Conservation (phyloP, 2,329 filamentous ascomycete species). For the Claviceps africana region DNA sequence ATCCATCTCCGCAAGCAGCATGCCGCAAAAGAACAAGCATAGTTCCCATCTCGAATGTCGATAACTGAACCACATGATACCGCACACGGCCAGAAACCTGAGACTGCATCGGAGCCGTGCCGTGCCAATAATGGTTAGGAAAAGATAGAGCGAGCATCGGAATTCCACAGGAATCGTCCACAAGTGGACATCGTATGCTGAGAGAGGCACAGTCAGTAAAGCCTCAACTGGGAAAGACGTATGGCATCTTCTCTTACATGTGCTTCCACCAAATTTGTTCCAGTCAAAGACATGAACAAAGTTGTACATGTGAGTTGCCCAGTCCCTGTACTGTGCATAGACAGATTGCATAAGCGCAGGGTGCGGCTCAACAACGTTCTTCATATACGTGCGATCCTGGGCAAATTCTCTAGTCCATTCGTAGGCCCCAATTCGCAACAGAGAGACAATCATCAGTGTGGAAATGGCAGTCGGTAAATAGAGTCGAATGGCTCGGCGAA, state of each 20-base stretch:
- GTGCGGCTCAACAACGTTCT: constrained; percentile 36
- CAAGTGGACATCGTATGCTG: constrained; percentile 40
- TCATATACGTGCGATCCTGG: constrained; percentile 26
- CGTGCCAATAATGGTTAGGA: constrained; percentile 36
- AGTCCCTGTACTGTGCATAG: constrained; percentile 29
- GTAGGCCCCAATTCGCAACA: constrained; percentile 32
- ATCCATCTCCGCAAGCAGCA: constrained; percentile 41
- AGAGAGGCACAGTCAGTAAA: constrained; percentile 9
- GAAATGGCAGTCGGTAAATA: constrained; percentile 37
- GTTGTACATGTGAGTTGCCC: constrained; percentile 32
- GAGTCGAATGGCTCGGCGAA: constrained; percentile 37
- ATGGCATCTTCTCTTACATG: constrained; percentile 16
- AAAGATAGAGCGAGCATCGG: constrained; percentile 42
- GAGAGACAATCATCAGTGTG: constrained; percentile 30
- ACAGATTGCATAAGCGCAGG: constrained; percentile 23
- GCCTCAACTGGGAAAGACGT: neutral
- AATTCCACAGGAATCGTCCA: constrained; percentile 53
- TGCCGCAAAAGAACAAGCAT: constrained; percentile 39
- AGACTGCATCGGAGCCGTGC: constrained; percentile 28
- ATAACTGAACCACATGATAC: constrained; percentile 31
- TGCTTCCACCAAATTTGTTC: constrained; percentile 32
- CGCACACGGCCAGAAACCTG: constrained; percentile 28
- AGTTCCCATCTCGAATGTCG: constrained; percentile 39
- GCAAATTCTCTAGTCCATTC: constrained; percentile 34
- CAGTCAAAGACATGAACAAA: constrained; percentile 39